Evolutionary conservation across 2,329 filamentous ascomycete species (phyloP).

Genomic region (Amauroascus niger): DNA sequence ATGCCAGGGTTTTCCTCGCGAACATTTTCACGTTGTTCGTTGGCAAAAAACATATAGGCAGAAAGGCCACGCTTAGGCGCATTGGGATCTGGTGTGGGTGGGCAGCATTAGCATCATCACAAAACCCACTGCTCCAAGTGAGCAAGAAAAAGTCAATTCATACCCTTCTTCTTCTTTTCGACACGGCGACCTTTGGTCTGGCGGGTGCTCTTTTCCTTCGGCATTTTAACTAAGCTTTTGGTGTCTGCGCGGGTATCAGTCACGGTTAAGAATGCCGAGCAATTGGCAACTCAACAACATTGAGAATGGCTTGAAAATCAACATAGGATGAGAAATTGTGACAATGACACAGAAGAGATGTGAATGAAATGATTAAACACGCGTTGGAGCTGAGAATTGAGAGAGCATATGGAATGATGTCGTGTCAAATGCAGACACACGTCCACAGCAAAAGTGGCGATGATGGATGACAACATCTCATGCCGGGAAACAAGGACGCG

Average conservation of each 20-base stretch:
- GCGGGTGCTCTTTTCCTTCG: conserved; percentile 57
- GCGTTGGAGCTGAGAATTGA: background rate
- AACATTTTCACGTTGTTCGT: conserved; percentile 96
- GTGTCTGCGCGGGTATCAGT: background rate
- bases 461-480: background rate
- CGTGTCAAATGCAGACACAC: background rate
- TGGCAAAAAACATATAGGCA: conserved; percentile 99
- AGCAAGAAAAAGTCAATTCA: conserved; percentile 20
- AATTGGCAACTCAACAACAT: conserved; percentile 1
- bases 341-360: background rate
- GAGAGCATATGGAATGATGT: background rate
- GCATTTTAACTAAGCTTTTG: conserved; percentile 44
- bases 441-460: background rate
- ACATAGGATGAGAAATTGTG: background rate
- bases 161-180: conserved; percentile 66
- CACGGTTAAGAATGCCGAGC: background rate
- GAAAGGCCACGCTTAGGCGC: conserved; percentile 98
- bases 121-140: background rate
- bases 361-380: background rate
- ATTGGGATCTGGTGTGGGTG: conserved; percentile 63
- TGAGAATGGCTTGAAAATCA: background rate
- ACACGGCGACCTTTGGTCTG: conserved; percentile 50
- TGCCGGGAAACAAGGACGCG: conserved; percentile 1
- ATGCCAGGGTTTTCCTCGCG: conserved; percentile 97
- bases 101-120: background rate